These are phyloP conservation scores for Linum trigynum DNA, from an alignment of 345 rosid genomes.

Conservation along the genomic window DNA sequence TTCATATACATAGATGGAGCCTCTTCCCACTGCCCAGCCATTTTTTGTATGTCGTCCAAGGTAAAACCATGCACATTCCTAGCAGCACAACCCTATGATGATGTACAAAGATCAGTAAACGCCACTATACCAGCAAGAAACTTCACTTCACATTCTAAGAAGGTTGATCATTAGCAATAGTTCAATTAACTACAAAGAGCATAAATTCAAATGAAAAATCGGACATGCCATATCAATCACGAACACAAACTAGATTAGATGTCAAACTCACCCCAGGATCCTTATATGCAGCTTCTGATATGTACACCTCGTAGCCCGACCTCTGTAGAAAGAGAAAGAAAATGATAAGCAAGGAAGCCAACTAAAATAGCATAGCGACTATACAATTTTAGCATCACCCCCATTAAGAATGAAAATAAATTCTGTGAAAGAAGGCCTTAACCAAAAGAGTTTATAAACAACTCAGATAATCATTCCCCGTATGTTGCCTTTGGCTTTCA, in stretches of 20 bases:
- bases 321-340: conserved; percentile 46
- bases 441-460: conserved; percentile 3
- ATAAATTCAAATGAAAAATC: background rate
- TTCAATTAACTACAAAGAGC: background rate
- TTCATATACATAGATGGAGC: conserved; percentile 67
- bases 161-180: background rate
- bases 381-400: background rate
- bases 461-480: background rate
- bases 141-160: background rate
- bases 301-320: conserved; percentile 86
- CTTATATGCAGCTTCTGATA: conserved; percentile 76
- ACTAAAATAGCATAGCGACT: background rate
- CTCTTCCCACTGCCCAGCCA: conserved; percentile 85
- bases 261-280: conserved; percentile 70
- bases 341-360: conserved; percentile 20
- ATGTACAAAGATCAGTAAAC: conserved; percentile 15
- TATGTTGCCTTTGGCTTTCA: background rate
- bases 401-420: conserved; percentile 2
- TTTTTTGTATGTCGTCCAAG: conserved; percentile 61
- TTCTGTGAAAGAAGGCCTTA: background rate
- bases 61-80: conserved; percentile 86
- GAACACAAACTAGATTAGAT: background rate
- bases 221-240: background rate
- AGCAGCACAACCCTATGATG: conserved; percentile 89
- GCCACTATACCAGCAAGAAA: background rate